Evolutionary conservation across 2,329 filamentous ascomycete species (phyloP).

Genomic region (Mycosphaerella sp.): DNA sequence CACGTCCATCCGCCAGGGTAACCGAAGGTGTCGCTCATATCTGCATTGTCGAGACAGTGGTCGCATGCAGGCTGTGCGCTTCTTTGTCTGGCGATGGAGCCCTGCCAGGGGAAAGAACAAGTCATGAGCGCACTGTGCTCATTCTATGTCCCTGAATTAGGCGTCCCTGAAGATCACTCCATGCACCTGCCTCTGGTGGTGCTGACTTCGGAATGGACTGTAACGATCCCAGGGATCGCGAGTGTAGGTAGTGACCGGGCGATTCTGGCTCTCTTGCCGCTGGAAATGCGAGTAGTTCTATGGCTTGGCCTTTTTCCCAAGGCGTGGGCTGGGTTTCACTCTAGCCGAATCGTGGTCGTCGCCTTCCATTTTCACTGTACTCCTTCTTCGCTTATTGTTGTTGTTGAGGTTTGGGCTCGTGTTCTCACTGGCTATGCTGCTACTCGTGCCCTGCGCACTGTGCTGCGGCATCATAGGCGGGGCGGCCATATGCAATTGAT

Average conservation of each 20-base stretch:
- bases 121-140: no score
- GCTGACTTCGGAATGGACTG: no score
- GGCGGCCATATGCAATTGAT: slow-evolving; percentile 40
- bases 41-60: no score
- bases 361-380: slow-evolving; percentile 54
- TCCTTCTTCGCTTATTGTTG: slow-evolving; percentile 55
- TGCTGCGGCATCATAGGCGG: slow-evolving; percentile 52
- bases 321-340: slow-evolving; percentile 46
- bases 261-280: no score
- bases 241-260: not conserved
- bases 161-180: no score
- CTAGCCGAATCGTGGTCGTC: slow-evolving; percentile 46
- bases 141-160: no score
- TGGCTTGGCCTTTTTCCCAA: slow-evolving; percentile 36
- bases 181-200: no score
- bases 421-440: slow-evolving; percentile 51
- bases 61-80: no score
- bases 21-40: no score
- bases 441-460: slow-evolving; percentile 52
- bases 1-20: no score
- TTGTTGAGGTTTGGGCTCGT: slow-evolving; percentile 53
- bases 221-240: not conserved
- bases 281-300: not conserved
- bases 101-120: no score
- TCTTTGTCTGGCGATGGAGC: no score